phyloP scores from a whole-genome alignment of 208 protist species.

The Angomonas ambiguus region DNA sequence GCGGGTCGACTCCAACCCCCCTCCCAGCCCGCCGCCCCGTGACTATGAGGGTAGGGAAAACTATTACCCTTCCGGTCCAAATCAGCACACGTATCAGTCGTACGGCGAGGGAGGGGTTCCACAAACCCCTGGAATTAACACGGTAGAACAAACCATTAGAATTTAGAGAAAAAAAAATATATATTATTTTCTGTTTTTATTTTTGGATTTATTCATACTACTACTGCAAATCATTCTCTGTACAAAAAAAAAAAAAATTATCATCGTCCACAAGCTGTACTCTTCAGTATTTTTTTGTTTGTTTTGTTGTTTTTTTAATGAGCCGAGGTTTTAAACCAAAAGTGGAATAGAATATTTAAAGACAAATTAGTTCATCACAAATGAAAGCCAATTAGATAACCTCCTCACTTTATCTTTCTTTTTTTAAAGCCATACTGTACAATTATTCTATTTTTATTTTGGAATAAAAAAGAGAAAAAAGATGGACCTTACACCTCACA shows the following conservation, averaged over 20 bases:
- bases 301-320: background rate
- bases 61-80: background rate
- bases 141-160: background rate
- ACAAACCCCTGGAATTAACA: background rate
- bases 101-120: background rate
- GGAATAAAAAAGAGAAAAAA: background rate
- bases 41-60: background rate
- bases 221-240: background rate
- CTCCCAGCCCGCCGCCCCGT: background rate
- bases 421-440: background rate
- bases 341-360: too few species aligned
- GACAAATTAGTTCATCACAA: too few species aligned
- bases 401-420: too few species aligned
- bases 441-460: background rate
- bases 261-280: too few species aligned
- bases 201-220: conserved; percentile 2
- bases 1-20: background rate
- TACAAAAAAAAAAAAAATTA: background rate
- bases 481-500: too few species aligned
- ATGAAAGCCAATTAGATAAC: too few species aligned
- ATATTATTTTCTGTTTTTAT: background rate
- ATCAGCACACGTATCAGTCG: background rate
- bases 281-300: background rate
- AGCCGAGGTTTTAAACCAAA: too few species aligned
- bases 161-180: conserved; percentile 1